Percentiles rank a stretch among this genome's conserved stretches.
These are phyloP conservation scores for Combretum micranthum DNA, from an alignment of 345 rosid species.

Conservation along the genomic window DNA sequence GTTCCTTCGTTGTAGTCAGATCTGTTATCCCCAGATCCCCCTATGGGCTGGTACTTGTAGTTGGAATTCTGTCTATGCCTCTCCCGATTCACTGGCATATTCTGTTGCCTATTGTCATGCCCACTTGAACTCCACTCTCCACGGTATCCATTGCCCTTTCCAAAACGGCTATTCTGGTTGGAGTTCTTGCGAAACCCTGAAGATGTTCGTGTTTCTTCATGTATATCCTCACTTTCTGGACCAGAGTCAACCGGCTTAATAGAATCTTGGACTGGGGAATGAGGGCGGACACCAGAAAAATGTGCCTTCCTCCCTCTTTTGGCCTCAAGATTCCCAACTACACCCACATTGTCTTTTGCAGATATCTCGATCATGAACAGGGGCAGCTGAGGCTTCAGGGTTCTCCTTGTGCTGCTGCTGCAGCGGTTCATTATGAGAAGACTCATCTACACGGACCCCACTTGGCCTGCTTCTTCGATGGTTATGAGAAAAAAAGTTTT, in stretches of 20 bases:
- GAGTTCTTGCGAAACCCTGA: conserved; percentile 48
- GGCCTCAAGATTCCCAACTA: conserved; percentile 34
- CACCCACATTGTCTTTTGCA: conserved; percentile 24
- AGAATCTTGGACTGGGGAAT: conserved; percentile 31
- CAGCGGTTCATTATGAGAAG: conserved; percentile 13
- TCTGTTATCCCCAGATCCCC: conserved; percentile 29
- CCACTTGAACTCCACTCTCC: conserved; percentile 66
- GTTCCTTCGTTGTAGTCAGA: conserved; percentile 32
- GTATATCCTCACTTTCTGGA: conserved; percentile 28
- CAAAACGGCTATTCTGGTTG: conserved; percentile 42
- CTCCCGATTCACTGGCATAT: conserved; percentile 41
- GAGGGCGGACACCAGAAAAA: conserved; percentile 26
- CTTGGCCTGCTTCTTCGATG: conserved; percentile 35
- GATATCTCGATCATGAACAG: conserved; percentile 14
- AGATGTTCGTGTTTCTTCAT: conserved; percentile 31
- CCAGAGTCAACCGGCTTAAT: conserved; percentile 19
- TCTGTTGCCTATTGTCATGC: conserved; percentile 49
- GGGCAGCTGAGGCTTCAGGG: conserved; percentile 12
- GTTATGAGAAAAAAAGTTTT: conserved; percentile 23
- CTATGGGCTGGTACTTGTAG: conserved; percentile 81
- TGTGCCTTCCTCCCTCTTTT: conserved; percentile 40
- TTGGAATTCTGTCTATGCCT: conserved; percentile 56
- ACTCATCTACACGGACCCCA: conserved; percentile 40
- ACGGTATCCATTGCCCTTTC: conserved; percentile 49
- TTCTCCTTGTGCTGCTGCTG: conserved; percentile 19